Base-by-base conservation (phyloP, 2,329 filamentous ascomycete genomes). In the Magnaporthiopsis rhizophila region DNA sequence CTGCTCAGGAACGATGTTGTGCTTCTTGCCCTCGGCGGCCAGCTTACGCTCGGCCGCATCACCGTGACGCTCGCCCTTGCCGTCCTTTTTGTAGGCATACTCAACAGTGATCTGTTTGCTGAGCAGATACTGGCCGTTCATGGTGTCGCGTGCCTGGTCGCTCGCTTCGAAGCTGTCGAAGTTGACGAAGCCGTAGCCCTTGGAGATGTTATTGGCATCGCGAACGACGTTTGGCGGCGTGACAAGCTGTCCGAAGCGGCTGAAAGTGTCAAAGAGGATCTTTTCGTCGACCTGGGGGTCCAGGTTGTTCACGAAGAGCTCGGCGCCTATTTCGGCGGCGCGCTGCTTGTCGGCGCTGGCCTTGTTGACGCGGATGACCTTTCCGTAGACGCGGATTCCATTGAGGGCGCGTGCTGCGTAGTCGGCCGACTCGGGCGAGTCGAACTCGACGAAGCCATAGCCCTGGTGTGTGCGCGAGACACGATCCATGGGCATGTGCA, bases 81-180 rank as follows among this genome's bases (percentile, higher is more conserved):
- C 95, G 72, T 99, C 95, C 78, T 98, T 98, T 83, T 99, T 99
- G 84, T 97, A 98, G 56, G 95, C 95, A 76, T 98, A 99, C 77
- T 98, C 94, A 59, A 99, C 95, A 3, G 90, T 91, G 70, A 98
- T 89, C 76, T 97, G 91, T 79, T 97, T 97, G 81, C 95, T 97
- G 82, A 96, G 93, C 66, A 99, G 86, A 77, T 95, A 98, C 79
- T 98, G 93, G 62, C 92, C 92, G 74, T 97, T 90, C 89, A 99
- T 93, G 74, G 94, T 95, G 69, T 88, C 84, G 67, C 96, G 91
- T 58, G 95, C 93, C 67, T 91, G 89, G 72, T 99, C 95, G 13
- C 92, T 95, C 70, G 92, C 90, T 73, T 98, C 95, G 74, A 99
- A 99, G 73, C 91, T 90, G 74, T 88, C 88, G 72, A 93, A 99